Conservation (phyloP, 495 filamentous ascomycete species). For the Thozetella sp. region DNA sequence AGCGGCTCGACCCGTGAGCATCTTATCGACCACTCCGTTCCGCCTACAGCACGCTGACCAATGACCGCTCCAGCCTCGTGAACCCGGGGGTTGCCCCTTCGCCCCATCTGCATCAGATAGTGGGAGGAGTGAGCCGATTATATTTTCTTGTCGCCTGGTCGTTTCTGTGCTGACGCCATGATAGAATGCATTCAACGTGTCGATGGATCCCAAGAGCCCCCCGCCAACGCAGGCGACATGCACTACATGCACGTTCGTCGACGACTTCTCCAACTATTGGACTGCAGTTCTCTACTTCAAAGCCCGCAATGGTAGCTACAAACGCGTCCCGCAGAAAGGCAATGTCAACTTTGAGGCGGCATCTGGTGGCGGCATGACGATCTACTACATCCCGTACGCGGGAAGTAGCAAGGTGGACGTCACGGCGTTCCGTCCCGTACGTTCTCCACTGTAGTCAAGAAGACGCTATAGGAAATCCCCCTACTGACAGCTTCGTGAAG, state of each 20-base stretch:
- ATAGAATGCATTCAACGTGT: constrained; percentile 26
- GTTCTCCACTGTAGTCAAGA: neutral
- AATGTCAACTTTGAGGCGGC: constrained; percentile 24
- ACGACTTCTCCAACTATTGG: constrained; percentile 21
- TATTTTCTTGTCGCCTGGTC: neutral
- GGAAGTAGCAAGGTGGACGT: neutral
- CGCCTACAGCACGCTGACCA: too few relatives aligned
- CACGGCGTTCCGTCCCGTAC: neutral
- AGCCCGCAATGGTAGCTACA: constrained; percentile 31
- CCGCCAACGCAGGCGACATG: constrained; percentile 23
- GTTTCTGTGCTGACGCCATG: neutral
- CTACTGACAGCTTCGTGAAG: neutral
- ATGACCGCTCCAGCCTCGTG: too few relatives aligned
- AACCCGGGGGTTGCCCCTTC: neutral
- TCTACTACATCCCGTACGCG: constrained; percentile 25
- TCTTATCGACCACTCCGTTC: too few relatives aligned
- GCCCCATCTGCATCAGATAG: neutral
- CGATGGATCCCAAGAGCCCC: constrained; percentile 22
- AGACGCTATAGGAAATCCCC: neutral
- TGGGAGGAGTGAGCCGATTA: neutral
- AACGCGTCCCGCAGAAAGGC: constrained; percentile 26
- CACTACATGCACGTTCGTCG: constrained; percentile 31
- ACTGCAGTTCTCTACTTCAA: constrained; percentile 31
- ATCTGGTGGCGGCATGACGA: constrained; percentile 25
- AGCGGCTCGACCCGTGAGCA: too few relatives aligned